phyloP scores from a whole-genome alignment of 768 basidiomycete genomes.

The Calocybe indica region DNA sequence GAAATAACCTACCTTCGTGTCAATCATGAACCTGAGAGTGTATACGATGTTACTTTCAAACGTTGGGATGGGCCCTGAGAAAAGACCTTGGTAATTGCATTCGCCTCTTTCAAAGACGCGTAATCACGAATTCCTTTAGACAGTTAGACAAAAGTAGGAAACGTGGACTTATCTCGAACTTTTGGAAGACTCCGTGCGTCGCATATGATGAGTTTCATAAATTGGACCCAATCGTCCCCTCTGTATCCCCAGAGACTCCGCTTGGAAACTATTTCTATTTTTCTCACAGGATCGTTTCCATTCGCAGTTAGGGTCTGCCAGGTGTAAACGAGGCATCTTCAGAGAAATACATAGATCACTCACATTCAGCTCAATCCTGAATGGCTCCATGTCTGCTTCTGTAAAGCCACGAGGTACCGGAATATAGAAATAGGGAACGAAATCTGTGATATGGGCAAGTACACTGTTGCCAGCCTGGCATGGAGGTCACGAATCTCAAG shows the following conservation, averaged over 20 bases:
- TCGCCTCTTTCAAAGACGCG: conserved; percentile 73
- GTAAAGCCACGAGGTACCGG: conserved; percentile 81
- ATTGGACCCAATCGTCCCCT: conserved; percentile 73
- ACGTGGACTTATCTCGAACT: conserved; percentile 77
- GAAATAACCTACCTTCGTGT: conserved; percentile 61
- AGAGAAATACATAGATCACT: conserved; percentile 16
- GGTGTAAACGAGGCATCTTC: not conserved
- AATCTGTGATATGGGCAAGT: conserved; percentile 73
- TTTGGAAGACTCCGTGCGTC: conserved; percentile 78
- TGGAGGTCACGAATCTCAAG: not conserved
- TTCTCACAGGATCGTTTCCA: conserved; percentile 33
- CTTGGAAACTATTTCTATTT: conserved; percentile 55
- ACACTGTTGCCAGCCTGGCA: conserved; percentile 82
- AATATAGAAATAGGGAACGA: conserved; percentile 92
- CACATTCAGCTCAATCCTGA: conserved; percentile 73
- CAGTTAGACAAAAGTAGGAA: not conserved
- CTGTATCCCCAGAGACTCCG: conserved; percentile 84
- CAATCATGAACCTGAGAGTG: conserved; percentile 95
- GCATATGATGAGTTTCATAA: conserved; percentile 76
- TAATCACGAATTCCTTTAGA: conserved; percentile 20
- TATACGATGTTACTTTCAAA: conserved; percentile 95
- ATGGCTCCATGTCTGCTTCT: conserved; percentile 56
- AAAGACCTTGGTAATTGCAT: conserved; percentile 58
- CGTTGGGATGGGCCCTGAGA: conserved; percentile 51
- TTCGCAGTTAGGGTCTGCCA: conserved; percentile 24